Evolutionary conservation across 2,329 filamentous ascomycete genomes (phyloP), one percentile per base, ranked within the genome.

Genomic region (Pestalotiopsis sp.): DNA sequence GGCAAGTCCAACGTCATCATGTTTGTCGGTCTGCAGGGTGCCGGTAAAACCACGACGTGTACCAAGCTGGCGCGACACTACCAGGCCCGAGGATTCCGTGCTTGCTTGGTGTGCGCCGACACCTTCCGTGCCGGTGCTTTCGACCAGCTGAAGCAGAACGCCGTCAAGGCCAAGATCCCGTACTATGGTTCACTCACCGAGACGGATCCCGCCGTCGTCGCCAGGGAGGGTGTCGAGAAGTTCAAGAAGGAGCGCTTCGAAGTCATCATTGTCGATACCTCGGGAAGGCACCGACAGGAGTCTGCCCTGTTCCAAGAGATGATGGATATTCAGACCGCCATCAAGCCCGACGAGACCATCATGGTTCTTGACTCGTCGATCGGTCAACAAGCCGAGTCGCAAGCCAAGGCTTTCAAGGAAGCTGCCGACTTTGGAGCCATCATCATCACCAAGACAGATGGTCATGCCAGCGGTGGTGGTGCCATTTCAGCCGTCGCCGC

Each of bases 171-270:
- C 64, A 98, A 98, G 84, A 98, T 99, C 65, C 96, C 96, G 10
- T 99, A 99, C 86, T 99, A 97, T 79, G 96, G 96, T 75, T 97
- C 93, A 67, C 85, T 99, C 71, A 99, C 95, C 2, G 94, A 99
- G 82, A 98, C 94, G 7, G 96, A 99, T 77, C 96, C 96, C 0
- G 94, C 95, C 0, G 91, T 94, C 5, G 96, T 99, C 20, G 95
- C 96, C 0, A 88, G 90, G n/a, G 94, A 98, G 73, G 96, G 96
- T 82, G 96, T 99, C 39, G 94, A 97, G 60, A 97, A 98, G 81
- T 99, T 99, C 86, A 98, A 97, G 84, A 98, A 98, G 85, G 96
- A 99, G 83, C 89, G 91, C 61, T 99, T 99, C 78, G 96, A 99
- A 81, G 91, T 99, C 73, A 99, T 99, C 75, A 98, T 99, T 70